These are phyloP conservation scores for Crassisporium funariophilum DNA, from an alignment of 768 basidiomycete genomes.

Conservation along the genomic window DNA sequence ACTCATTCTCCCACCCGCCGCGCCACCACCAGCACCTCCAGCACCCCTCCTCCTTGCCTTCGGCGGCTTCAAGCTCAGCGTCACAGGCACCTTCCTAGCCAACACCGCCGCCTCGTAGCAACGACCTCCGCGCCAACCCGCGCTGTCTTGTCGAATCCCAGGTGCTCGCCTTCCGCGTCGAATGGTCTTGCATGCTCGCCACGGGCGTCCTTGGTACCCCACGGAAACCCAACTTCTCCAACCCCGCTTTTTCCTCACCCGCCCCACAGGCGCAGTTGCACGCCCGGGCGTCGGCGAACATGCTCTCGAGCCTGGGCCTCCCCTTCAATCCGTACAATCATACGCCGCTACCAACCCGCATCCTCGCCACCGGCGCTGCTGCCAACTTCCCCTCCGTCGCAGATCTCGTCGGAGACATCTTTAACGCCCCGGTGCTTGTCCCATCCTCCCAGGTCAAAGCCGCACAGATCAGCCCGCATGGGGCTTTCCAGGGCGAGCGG, in stretches of 20 bases:
- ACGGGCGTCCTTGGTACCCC: conserved; percentile 65
- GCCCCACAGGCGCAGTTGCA: too few relatives aligned
- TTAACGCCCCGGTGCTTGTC: conserved; percentile 80
- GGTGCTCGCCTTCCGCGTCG: conserved; percentile 79
- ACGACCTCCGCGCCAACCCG: conserved; percentile 88
- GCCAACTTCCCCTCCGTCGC: conserved; percentile 84
- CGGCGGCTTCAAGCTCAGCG: too few relatives aligned
- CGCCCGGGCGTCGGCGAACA: conserved; percentile 26
- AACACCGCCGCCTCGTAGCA: too few relatives aligned
- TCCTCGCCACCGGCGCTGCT: conserved; percentile 77
- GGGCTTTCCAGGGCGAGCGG: conserved; percentile 69
- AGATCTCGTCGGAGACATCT: conserved; percentile 78
- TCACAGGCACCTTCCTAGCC: too few relatives aligned
- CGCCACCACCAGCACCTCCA: too few relatives aligned
- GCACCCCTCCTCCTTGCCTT: too few relatives aligned
- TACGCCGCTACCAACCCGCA: conserved; percentile 60
- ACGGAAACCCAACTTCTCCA: conserved; percentile 38
- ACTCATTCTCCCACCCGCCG: too few relatives aligned
- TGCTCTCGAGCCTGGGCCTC: conserved; percentile 56
- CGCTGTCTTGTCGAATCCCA: conserved; percentile 87
- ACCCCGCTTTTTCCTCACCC: too few relatives aligned
- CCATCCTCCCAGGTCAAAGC: conserved; percentile 76
- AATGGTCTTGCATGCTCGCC: conserved; percentile 74
- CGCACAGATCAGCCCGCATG: conserved; percentile 68
- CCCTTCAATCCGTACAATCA: conserved; percentile 81